phyloP scores from a whole-genome alignment of 208 protist species.

The Crithidia sp. region DNA sequence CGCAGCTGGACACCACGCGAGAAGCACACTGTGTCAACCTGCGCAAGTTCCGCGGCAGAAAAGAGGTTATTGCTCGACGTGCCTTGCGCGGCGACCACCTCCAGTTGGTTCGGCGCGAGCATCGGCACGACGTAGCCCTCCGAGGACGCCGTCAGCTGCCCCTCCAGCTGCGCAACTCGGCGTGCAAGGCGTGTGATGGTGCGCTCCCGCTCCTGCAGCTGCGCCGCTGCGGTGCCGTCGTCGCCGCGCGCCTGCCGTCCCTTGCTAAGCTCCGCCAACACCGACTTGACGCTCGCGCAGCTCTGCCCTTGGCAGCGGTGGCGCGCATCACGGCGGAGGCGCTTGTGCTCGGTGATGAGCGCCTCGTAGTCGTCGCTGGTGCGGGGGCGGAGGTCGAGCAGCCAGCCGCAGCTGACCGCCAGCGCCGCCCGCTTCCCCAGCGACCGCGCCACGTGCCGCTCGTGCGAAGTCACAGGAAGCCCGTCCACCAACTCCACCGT shows the following conservation, averaged over 20 bases:
- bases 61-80: slow-evolving; percentile 11
- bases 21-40: slow-evolving; percentile 24
- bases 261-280: slow-evolving; percentile 3
- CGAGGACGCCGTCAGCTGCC: slow-evolving; percentile 7
- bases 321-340: slow-evolving; percentile 18
- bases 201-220: slow-evolving; percentile 20
- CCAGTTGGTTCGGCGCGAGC: slow-evolving; percentile 11
- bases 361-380: slow-evolving; percentile 48
- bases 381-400: slow-evolving; percentile 53
- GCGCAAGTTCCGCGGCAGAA: slow-evolving; percentile 28
- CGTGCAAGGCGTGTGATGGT: slow-evolving; percentile 33
- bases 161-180: slow-evolving; percentile 27
- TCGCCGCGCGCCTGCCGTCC: background rate
- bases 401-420: slow-evolving; percentile 83
- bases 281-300: slow-evolving; percentile 2
- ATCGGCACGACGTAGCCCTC: slow-evolving; percentile 12
- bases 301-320: background rate
- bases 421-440: slow-evolving; percentile 57
- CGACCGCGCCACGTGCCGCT: slow-evolving; percentile 47
- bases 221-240: slow-evolving; percentile 6
- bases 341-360: slow-evolving; percentile 54
- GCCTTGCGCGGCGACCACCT: background rate
- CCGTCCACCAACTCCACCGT: slow-evolving; percentile 69
- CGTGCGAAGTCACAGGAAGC: slow-evolving; percentile 45
- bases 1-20: slow-evolving; percentile 24